These are phyloP conservation scores for Microsporum audouinii DNA, from an alignment of 2,329 filamentous ascomycete species.

Conservation along the genomic window DNA sequence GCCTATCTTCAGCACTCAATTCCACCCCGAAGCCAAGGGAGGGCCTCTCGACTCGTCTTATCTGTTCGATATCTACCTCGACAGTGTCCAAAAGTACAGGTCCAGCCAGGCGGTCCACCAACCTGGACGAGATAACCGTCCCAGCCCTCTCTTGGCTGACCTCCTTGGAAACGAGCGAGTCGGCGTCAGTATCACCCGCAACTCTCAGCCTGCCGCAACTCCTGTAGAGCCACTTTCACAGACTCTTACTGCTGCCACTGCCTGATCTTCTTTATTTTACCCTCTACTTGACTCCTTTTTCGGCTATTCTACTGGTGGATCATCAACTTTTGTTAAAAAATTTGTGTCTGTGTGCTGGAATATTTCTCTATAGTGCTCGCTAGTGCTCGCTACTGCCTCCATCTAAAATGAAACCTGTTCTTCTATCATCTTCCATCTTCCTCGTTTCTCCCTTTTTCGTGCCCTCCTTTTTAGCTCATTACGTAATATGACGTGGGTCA, in stretches of 20 bases:
- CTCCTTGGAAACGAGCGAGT: slow-evolving; percentile 89
- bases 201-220: slow-evolving; percentile 23
- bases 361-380: background rate
- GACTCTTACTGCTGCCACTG: slow-evolving; percentile 23
- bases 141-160: slow-evolving; percentile 78
- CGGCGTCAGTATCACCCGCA: slow-evolving; percentile 62
- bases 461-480: background rate
- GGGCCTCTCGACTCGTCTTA: slow-evolving; percentile 92
- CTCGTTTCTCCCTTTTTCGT: background rate
- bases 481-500: background rate
- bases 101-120: slow-evolving; percentile 59
- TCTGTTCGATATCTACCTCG: slow-evolving; percentile 91
- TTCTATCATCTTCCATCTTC: background rate
- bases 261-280: background rate
- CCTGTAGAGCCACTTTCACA: background rate
- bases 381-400: background rate
- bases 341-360: background rate
- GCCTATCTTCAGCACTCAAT: slow-evolving; percentile 96
- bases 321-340: background rate
- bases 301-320: background rate
- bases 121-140: slow-evolving; percentile 69
- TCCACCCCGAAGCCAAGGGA: slow-evolving; percentile 97
- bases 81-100: slow-evolving; percentile 85
- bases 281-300: background rate
- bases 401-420: background rate